Percentiles rank a stretch among this genome's conserved stretches.
These are phyloP conservation scores for Ceratocystis variospora DNA, from an alignment of 2,329 filamentous ascomycete genomes.

Conservation along the genomic window DNA sequence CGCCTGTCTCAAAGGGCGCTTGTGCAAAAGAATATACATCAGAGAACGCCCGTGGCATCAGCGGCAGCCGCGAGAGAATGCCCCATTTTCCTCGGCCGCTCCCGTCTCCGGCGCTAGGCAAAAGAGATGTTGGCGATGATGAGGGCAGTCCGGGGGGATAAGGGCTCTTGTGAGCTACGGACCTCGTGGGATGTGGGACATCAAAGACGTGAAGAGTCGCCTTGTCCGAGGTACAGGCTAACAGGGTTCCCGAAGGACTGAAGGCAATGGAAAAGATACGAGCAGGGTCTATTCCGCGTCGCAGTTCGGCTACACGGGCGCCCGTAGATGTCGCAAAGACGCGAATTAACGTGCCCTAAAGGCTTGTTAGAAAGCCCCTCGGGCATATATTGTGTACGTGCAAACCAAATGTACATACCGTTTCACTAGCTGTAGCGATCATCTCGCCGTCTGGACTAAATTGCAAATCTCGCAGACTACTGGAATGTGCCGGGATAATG, in stretches of 20 bases:
- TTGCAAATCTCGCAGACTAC: constrained; percentile 61
- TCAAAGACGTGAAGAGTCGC: constrained; percentile 92
- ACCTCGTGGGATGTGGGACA: constrained; percentile 45
- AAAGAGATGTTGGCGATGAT: constrained; percentile 25
- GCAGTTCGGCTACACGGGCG: constrained; percentile 68
- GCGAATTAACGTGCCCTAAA: constrained; percentile 64
- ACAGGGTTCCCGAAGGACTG: constrained; percentile 62
- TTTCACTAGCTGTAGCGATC: constrained; percentile 81
- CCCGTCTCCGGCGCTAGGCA: constrained; percentile 27
- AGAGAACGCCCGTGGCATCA: constrained; percentile 76
- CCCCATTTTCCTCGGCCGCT: constrained; percentile 66
- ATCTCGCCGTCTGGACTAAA: constrained; percentile 68
- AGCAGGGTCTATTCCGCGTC: constrained; percentile 78
- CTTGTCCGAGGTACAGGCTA: constrained; percentile 93
- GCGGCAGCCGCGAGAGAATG: constrained; percentile 65
- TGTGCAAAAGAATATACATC: constrained; percentile 79
- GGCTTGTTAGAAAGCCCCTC: not conserved
- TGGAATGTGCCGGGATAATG: constrained; percentile 83
- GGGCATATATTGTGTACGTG: not conserved
- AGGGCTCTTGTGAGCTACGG: constrained; percentile 17
- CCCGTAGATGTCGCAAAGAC: constrained; percentile 71
- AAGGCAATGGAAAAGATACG: constrained; percentile 79
- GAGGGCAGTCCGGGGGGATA: constrained; percentile 19
- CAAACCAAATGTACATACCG: constrained; percentile 23
- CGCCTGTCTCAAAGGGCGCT: constrained; percentile 67